Conservation (phyloP, 371 early-diverging fungal species). For the Conidiobolus incongruus region DNA sequence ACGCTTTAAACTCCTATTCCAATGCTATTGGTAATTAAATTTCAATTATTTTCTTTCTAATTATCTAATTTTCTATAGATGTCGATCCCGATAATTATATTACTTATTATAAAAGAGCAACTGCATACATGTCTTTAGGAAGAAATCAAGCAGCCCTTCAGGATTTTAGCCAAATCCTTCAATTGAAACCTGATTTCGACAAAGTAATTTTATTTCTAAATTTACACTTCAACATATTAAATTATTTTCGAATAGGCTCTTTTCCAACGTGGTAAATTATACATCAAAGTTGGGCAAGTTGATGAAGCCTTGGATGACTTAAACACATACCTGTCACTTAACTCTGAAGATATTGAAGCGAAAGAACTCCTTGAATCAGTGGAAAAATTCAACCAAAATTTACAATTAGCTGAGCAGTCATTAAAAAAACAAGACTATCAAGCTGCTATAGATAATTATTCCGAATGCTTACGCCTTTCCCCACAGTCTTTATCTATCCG, state of each 20-base stretch:
- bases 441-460: conserved; percentile 30
- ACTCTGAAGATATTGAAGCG: conserved; percentile 17
- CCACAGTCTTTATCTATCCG: conserved; percentile 32
- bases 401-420: conserved; percentile 16
- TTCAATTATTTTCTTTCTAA: background rate
- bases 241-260: conserved; percentile 41
- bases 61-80: conserved; percentile 10
- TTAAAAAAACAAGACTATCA: conserved; percentile 19
- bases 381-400: conserved; percentile 14
- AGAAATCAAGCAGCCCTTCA: conserved; percentile 38
- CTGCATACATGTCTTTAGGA: conserved; percentile 56
- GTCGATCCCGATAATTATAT: conserved; percentile 56
- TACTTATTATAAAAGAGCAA: conserved; percentile 64
- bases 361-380: conserved; percentile 7
- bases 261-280: conserved; percentile 52
- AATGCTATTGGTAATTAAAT: conserved; percentile 3
- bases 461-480: conserved; percentile 24
- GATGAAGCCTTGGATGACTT: conserved; percentile 28
- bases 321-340: conserved; percentile 11
- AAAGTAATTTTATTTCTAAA: conserved; percentile 9
- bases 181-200: conserved; percentile 57
- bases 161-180: conserved; percentile 53
- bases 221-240: background rate
- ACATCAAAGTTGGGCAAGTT: conserved; percentile 43
- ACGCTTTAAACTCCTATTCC: conserved; percentile 1